Conservation (phyloP, 2,329 filamentous ascomycete species). For the Cladophialophora psammophila region DNA sequence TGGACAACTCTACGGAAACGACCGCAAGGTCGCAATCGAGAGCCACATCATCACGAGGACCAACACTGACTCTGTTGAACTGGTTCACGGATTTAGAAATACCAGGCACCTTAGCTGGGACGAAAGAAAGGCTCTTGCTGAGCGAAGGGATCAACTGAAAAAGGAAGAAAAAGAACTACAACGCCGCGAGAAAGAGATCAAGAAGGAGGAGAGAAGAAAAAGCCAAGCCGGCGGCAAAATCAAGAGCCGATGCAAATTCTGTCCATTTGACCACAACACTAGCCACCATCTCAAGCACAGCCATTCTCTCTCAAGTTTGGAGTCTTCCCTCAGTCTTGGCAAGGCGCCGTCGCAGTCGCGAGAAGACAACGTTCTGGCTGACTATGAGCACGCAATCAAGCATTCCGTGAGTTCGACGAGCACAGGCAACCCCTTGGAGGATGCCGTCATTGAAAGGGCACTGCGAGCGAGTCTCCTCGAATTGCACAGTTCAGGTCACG, state of each 20-base stretch:
- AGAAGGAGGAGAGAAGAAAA: slow-evolving; percentile 37
- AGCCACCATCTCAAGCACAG: slow-evolving; percentile 31
- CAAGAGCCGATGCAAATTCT: slow-evolving; percentile 37
- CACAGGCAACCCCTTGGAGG: slow-evolving; percentile 71
- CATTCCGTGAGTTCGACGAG: slow-evolving; percentile 74
- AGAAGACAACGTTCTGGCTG: slow-evolving; percentile 58
- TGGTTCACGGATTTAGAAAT: slow-evolving; percentile 57
- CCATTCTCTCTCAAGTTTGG: slow-evolving; percentile 23
- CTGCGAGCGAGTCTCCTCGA: slow-evolving; percentile 75
- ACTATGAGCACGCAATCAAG: slow-evolving; percentile 75
- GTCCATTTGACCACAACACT: slow-evolving; percentile 37
- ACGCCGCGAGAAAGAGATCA: slow-evolving; percentile 39
- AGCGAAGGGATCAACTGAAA: slow-evolving; percentile 39
- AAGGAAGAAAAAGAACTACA: slow-evolving; percentile 42
- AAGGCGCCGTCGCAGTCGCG: slow-evolving; percentile 18
- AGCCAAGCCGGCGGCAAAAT: slow-evolving; percentile 35
- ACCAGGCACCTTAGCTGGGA: slow-evolving; percentile 60
- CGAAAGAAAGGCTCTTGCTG: slow-evolving; percentile 60
- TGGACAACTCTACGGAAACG: slow-evolving; percentile 37
- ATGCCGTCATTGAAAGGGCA: slow-evolving; percentile 73
- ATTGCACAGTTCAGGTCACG: slow-evolving; percentile 51
- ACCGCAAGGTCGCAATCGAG: slow-evolving; percentile 65
- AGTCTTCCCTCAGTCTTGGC: slow-evolving; percentile 29
- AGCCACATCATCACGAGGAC: slow-evolving; percentile 44
- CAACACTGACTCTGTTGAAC: slow-evolving; percentile 49